A percentile compares a stretch with the other conserved stretches of the same genome.
phyloP scores from a whole-genome alignment of 2,329 filamentous ascomycete genomes.

The Scedosporium apiospermum region DNA sequence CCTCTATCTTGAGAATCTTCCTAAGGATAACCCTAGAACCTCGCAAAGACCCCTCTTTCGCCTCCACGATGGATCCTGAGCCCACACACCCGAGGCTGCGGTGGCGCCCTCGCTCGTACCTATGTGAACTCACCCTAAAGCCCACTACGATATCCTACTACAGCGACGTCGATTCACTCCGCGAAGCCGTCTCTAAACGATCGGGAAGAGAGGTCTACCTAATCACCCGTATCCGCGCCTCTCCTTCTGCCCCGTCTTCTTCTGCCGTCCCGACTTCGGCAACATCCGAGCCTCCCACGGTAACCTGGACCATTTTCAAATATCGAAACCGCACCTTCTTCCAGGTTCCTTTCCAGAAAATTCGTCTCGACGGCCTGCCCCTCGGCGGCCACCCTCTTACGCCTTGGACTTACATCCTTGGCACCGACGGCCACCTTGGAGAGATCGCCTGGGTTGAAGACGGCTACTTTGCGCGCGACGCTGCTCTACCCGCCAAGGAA shows the following conservation, averaged over 20 bases:
- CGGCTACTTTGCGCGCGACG: slow-evolving; percentile 3
- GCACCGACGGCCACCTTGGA: slow-evolving; percentile 4
- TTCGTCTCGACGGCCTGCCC: slow-evolving; percentile 1
- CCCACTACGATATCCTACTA: slow-evolving; percentile 1
- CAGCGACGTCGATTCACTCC: slow-evolving; percentile 2
- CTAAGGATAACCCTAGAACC: neutral
- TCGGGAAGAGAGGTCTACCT: slow-evolving; percentile 1
- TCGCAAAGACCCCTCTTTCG: neutral
- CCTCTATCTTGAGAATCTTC: neutral
- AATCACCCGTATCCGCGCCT: slow-evolving; percentile 2
- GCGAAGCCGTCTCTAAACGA: slow-evolving; percentile 1
- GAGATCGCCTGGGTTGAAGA: slow-evolving; percentile 5
- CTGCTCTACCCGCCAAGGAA: neutral
- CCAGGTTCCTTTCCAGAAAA: slow-evolving; percentile 1
- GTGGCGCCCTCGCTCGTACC: slow-evolving; percentile 5
- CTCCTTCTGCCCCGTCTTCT: neutral
- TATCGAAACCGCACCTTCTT: slow-evolving; percentile 1
- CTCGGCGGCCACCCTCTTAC: slow-evolving; percentile 4
- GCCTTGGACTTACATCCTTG: slow-evolving; percentile 6
- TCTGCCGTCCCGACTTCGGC: neutral
- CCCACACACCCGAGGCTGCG: neutral
- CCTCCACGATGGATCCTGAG: neutral
- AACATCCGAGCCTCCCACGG: neutral
- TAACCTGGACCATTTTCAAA: slow-evolving; percentile 2
- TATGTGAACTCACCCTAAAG: neutral